Base-by-base conservation (phyloP, 495 filamentous ascomycete species). In the Xylaria castorea region DNA sequence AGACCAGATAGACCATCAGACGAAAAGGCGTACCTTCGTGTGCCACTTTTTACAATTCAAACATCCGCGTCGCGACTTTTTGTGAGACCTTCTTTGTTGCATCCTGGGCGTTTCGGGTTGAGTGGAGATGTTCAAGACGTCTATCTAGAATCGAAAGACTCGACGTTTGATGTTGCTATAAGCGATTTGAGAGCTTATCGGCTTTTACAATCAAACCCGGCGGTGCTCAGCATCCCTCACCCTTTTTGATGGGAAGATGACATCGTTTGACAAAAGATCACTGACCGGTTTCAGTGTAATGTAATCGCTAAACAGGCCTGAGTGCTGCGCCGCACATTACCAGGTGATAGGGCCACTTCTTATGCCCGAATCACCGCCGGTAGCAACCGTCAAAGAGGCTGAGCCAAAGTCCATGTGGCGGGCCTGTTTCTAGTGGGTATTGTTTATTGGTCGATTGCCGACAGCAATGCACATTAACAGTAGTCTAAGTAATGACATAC, bases 1-100 rank as follows among this genome's bases (percentile, higher is more conserved):
- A 38, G 38, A 46, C 22, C 40, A 64, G 40, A 40, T 32, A 38
- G 16, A 34, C 58, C 34, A 22, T 48, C n/a, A 25, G 58, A 71
- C 44, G 68, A 53, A 40, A 64, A 71, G 8, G 51, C 63, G 48
- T 74, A 77, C 76, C 68, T 82, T 82, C n/a, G 79, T 77, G 46
- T 81, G 80, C 76, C 80, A 77, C 70, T 78, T 81, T 50, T 82
- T 82, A 70, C 80, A 82, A 67, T 82, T 82, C 68, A 75, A 71
- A 68, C 80, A 82, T 18, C 80, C 80, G 53, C 78, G 78, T 14
- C 80, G 78, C 2, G 80, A 82, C 71, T 82, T 82, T 63, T 78
- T 81, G 69, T 82, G 80, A 64, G 79, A 80, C 67, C 77, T 70
- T 71, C 80, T 66, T 46, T 79, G 80, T 60, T 81, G 75, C 79